Conservation (phyloP, 2,329 filamentous ascomycete species). For the Pseudogymnoascus sp. region DNA sequence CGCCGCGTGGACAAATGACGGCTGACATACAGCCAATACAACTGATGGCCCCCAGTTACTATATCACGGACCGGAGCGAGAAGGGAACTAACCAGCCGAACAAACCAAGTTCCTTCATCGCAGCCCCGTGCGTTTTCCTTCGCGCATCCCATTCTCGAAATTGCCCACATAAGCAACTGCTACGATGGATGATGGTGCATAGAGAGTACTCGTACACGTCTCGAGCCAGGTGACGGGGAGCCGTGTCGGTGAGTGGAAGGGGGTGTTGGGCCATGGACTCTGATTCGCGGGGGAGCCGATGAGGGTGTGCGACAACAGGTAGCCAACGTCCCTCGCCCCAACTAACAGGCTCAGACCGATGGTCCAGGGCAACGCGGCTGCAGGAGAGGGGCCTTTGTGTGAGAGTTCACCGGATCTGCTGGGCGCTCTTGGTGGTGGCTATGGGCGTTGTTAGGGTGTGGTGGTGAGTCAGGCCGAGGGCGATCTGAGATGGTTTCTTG, state of each 20-base stretch:
- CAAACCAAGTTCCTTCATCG: neutral
- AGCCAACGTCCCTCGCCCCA: neutral
- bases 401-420: neutral
- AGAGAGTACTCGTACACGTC: neutral
- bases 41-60: neutral
- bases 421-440: neutral
- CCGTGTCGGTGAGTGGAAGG: neutral
- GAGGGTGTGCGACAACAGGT: neutral
- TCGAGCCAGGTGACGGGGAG: neutral
- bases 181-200: neutral
- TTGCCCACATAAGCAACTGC: neutral
- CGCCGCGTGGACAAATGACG: neutral
- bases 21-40: neutral
- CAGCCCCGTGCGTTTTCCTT: neutral
- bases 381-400: neutral
- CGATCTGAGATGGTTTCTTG: neutral
- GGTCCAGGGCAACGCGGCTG: neutral
- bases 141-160: neutral
- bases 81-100: neutral
- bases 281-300: neutral
- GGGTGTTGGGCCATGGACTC: neutral
- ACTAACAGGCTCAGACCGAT: neutral
- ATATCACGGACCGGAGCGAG: neutral
- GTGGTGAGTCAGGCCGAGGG: neutral
- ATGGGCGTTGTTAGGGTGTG: neutral